These are phyloP conservation scores for Trichoderma brevicompactum DNA, from an alignment of 2,329 filamentous ascomycete species.

Conservation along the genomic window DNA sequence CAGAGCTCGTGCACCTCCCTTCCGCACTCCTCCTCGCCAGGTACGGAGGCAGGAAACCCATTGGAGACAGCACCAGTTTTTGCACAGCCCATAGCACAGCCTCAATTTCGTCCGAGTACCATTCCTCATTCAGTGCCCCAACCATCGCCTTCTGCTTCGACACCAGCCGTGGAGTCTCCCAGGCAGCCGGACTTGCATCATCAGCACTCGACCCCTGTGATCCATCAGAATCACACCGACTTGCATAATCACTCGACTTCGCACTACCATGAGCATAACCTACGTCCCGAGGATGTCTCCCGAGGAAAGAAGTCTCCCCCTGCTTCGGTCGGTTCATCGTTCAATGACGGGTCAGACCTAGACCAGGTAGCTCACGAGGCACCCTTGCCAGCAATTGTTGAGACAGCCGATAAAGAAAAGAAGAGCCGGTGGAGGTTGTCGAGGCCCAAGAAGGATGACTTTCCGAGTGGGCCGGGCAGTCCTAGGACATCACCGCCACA, in stretches of 20 bases:
- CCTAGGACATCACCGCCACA: conserved; percentile 50
- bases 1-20: conserved; percentile 88
- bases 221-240: conserved; percentile 37
- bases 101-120: conserved; percentile 30
- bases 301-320: conserved; percentile 74
- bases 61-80: conserved; percentile 43
- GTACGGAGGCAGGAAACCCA: conserved; percentile 51
- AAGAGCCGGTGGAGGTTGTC: conserved; percentile 75
- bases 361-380: conserved; percentile 70
- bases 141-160: conserved; percentile 19
- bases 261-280: conserved; percentile 47
- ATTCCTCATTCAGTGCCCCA: conserved; percentile 27
- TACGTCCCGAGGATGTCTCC: conserved; percentile 55
- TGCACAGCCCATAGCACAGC: conserved; percentile 29
- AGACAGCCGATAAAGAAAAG: conserved; percentile 62
- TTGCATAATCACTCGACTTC: conserved; percentile 52
- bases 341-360: conserved; percentile 80
- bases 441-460: conserved; percentile 62
- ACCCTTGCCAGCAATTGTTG: conserved; percentile 39
- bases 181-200: conserved; percentile 33
- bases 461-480: conserved; percentile 44
- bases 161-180: conserved; percentile 15
- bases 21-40: conserved; percentile 52
- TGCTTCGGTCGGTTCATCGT: conserved; percentile 74
- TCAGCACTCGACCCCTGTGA: conserved; percentile 29